These are phyloP conservation scores for Arthrobotrys conoides DNA, from an alignment of 2,329 filamentous ascomycete species.

Conservation along the genomic window DNA sequence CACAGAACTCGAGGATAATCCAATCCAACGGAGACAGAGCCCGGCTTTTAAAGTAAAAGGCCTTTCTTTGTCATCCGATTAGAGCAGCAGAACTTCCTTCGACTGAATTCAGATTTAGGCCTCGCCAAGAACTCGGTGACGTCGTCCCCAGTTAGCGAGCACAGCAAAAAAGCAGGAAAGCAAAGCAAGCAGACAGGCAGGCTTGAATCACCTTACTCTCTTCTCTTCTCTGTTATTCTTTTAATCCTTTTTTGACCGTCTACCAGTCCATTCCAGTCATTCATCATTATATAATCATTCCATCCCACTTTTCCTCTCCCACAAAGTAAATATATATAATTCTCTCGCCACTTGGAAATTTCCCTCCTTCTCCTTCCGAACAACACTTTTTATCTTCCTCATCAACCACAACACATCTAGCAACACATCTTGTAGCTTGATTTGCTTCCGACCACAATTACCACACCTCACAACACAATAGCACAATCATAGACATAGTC, in stretches of 20 bases:
- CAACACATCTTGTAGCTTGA: slow-evolving; percentile 3
- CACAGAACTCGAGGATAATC: neutral
- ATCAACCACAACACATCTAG: slow-evolving; percentile 12
- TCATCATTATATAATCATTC: slow-evolving; percentile 56
- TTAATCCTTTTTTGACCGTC: too few species aligned
- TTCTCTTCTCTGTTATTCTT: neutral
- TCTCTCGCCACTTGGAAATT: slow-evolving; percentile 34
- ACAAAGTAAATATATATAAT: neutral
- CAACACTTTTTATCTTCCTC: neutral
- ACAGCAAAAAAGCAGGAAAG: slow-evolving; percentile 3
- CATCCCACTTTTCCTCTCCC: neutral
- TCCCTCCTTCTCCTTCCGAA: slow-evolving; percentile 7
- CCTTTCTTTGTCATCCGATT: slow-evolving; percentile 33
- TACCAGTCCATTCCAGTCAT: slow-evolving; percentile 15
- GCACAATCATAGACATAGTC: too few species aligned
- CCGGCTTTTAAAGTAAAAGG: slow-evolving; percentile 18
- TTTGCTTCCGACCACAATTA: neutral
- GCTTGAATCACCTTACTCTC: slow-evolving; percentile 29
- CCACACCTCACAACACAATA: slow-evolving; percentile 15
- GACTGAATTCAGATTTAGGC: neutral
- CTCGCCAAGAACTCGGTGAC: slow-evolving; percentile 35
- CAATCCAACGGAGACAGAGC: neutral
- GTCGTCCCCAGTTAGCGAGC: slow-evolving; percentile 4
- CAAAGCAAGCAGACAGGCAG: slow-evolving; percentile 15
- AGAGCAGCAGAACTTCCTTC: neutral